Evolutionary conservation across 2,329 filamentous ascomycete genomes (phyloP), one percentile per base, ranked within the genome.

Genomic region (Neofusicoccum cordaticola): DNA sequence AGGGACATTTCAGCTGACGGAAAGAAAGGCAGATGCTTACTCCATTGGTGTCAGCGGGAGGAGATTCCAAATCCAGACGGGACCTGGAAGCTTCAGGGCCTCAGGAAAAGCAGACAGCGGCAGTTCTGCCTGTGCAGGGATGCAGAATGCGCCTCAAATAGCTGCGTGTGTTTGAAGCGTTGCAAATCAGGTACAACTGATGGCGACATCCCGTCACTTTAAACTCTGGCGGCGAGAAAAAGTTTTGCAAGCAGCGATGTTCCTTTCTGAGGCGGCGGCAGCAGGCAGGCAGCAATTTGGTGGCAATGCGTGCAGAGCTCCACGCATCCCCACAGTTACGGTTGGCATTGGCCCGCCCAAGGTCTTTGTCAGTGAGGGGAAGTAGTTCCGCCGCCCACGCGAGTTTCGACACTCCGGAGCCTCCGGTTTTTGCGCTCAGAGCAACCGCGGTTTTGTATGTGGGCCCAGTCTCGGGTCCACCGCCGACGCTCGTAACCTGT

Each of bases 291-390:
- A 15, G 27, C 60, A 62, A 47, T 13, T 35, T 44, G 4, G 7
- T 11, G 19, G 39, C 53, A 39, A 44, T 19, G 56, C 31, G 56
- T 19, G 42, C 37, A 15, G 31, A 47, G 56, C 56, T 60, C 31
- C 56, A 60, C 56, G 42, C 15, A 60, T 37, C 56, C 42, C 56
- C 56, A 60, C 56, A 39, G 42, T 15, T 15, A 19, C 22, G 35
- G 41, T 31, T 60, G 56, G 39, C 52, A 57, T 57, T 57, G 52
- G 22, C 53, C 39, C 22, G 53, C 39, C 53, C 34, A 19, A 58
- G 53, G 44, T 48, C 42, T 60, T 48, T 60, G 42, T 58, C 41
- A 31, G 44, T 35, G 56, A 60, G 56, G 56, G 53, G 56, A 60
- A 60, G 56, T 8, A 22, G 42, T 34, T 31, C 53, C 53, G 53